phyloP scores from a whole-genome alignment of 768 basidiomycete species.

The Naganishia onofrii region DNA sequence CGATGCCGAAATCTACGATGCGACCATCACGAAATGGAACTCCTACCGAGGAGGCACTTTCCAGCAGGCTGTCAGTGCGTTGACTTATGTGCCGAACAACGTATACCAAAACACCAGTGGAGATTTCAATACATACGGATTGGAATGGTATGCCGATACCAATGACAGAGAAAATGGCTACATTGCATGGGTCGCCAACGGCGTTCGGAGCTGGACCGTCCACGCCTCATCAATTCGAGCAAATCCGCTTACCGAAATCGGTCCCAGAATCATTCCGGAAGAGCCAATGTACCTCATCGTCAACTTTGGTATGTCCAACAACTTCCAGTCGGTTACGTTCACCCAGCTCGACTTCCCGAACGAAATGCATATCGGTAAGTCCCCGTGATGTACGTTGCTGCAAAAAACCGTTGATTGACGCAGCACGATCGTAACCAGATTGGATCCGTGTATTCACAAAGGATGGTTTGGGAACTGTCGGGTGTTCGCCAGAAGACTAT shows the following conservation, averaged over 20 bases:
- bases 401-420: background rate
- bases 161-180: conserved; percentile 45
- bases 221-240: conserved; percentile 63
- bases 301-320: conserved; percentile 73
- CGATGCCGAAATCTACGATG: conserved; percentile 54
- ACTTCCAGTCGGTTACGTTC: conserved; percentile 43
- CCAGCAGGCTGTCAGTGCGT: conserved; percentile 61
- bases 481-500: conserved; percentile 72
- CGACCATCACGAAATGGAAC: conserved; percentile 54
- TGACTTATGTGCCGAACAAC: conserved; percentile 52
- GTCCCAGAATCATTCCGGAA: conserved; percentile 68
- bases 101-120: conserved; percentile 41
- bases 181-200: conserved; percentile 49
- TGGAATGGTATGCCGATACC: conserved; percentile 53
- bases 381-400: too few species aligned
- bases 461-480: conserved; percentile 62
- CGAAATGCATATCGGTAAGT: conserved; percentile 66
- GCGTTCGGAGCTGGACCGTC: conserved; percentile 56
- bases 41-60: conserved; percentile 51
- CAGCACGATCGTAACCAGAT: conserved; percentile 48
- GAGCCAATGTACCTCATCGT: conserved; percentile 84
- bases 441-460: conserved; percentile 72
- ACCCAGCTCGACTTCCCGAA: conserved; percentile 65
- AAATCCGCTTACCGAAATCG: conserved; percentile 63
- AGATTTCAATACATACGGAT: conserved; percentile 53